Conservation (phyloP, 1,284 basidiomycete genomes). For the Vanrija humicola region DNA sequence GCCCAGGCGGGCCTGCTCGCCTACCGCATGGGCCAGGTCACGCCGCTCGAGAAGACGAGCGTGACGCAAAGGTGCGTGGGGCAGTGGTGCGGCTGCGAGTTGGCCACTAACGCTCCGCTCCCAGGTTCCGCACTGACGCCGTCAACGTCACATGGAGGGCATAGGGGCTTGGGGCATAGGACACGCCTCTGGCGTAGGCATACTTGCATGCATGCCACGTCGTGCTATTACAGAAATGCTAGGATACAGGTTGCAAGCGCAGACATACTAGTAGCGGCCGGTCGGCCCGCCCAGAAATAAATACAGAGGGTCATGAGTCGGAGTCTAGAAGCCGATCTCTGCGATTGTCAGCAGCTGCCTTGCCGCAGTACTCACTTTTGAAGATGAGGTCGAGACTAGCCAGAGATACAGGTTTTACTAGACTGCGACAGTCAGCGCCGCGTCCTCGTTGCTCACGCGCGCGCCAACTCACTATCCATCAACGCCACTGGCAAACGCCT, state of each 20-base stretch:
- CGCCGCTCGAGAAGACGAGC: conserved; percentile 70
- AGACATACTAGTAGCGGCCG: background rate
- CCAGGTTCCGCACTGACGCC: background rate
- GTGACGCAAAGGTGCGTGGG: conserved; percentile 76
- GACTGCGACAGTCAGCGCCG: conserved; percentile 50
- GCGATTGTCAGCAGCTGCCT: background rate
- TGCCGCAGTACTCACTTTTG: conserved; percentile 51
- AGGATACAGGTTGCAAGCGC: background rate
- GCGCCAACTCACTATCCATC: conserved; percentile 75
- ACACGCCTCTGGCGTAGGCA: background rate
- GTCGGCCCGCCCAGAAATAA: background rate
- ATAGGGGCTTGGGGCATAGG: conserved; percentile 44
- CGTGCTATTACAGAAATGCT: background rate
- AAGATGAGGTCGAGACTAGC: conserved; percentile 83
- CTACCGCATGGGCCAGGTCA: conserved; percentile 85
- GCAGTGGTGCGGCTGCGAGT: background rate
- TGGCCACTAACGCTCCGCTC: too few species aligned
- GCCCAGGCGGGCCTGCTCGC: conserved; percentile 93
- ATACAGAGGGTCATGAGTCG: background rate
- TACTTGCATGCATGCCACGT: background rate
- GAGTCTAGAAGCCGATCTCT: conserved; percentile 26
- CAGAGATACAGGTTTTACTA: conserved; percentile 88
- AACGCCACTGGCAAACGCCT: conserved; percentile 86
- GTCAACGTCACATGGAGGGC: conserved; percentile 70
- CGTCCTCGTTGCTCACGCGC: background rate